phyloP scores from a whole-genome alignment of 345 rosid genomes.

The Dipteronia dyeriana region DNA sequence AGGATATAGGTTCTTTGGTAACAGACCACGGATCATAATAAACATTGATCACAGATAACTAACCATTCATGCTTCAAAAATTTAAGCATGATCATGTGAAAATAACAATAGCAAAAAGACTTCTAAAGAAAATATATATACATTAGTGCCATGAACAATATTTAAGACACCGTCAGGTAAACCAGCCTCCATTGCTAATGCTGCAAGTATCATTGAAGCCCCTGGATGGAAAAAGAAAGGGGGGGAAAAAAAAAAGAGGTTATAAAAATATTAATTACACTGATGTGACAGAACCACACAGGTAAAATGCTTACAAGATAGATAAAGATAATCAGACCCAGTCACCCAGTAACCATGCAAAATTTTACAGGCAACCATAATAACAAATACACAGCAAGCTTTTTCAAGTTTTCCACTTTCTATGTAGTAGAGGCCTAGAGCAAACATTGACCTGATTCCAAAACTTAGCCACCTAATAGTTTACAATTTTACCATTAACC shows the following conservation, averaged over 20 bases:
- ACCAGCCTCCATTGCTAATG: conserved; percentile 43
- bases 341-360: neutral
- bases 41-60: neutral
- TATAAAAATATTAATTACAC: neutral
- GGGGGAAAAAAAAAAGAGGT: neutral
- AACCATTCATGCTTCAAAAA: neutral
- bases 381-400: neutral
- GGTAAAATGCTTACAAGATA: neutral
- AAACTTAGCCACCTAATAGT: conserved; percentile 5
- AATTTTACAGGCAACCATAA: conserved; percentile 4
- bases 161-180: conserved; percentile 44
- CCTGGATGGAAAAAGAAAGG: conserved; percentile 35
- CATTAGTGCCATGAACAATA: conserved; percentile 46
- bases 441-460: conserved; percentile 7
- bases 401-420: conserved; percentile 6
- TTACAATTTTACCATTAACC: neutral
- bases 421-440: neutral
- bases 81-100: neutral
- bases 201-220: conserved; percentile 40
- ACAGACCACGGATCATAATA: neutral
- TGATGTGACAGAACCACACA: neutral
- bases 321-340: neutral
- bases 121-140: conserved; percentile 22
- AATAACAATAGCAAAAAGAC: conserved; percentile 7
- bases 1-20: conserved; percentile 4